Evolutionary conservation across 208 protist species (phyloP), one percentile per base, ranked within the genome.

Genomic region (Trichomonas vaginalis): DNA sequence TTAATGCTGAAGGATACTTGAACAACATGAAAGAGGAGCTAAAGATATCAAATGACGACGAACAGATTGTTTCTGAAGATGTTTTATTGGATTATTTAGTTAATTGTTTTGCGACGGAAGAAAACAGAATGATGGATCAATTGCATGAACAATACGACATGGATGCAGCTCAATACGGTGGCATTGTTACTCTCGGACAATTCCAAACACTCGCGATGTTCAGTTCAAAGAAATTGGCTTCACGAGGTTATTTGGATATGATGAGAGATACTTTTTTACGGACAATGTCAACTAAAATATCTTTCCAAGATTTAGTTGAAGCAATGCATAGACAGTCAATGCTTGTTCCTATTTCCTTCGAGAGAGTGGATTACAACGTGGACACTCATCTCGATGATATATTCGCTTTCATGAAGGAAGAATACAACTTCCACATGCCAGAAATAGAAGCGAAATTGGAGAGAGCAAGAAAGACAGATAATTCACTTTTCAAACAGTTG

Each of bases 161-260:
- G 82, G 82, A 90, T n/a, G 42, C 82, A 1, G 82, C 40, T 35
- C 82, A 90, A 48, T 90, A 90, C 42, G 82, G 82, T 35, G 82
- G 82, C 8, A 90, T 90, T 48, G 82, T 48, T 45, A 90, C 82
- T 23, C 42, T 90, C 2, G 82, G 40, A n/a, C 82, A 90, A 48
- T 90, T 90, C n/a, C 82, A 90, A 90, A 90, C 82, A 1, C 42
- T 90, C n/a, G 4, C 82, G 17, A 90, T 90, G 82, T 90, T 90
- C 23, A 48, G 15, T n/a, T 37, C 82, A 48, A 48, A 14, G 23
- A 90, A 48, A 48, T 9, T 90, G 14, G 42, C 46, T 48, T n/a
- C 35, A 39, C 37, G 42, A n/a, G 37, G 23, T n/a, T 90, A 48
- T 90, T 23, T 37, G 32, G 40, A 90, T 48, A 90, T 90, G 42